Conservation (phyloP, 352 stramenopile species). For the Phytophthora agathidicida region DNA sequence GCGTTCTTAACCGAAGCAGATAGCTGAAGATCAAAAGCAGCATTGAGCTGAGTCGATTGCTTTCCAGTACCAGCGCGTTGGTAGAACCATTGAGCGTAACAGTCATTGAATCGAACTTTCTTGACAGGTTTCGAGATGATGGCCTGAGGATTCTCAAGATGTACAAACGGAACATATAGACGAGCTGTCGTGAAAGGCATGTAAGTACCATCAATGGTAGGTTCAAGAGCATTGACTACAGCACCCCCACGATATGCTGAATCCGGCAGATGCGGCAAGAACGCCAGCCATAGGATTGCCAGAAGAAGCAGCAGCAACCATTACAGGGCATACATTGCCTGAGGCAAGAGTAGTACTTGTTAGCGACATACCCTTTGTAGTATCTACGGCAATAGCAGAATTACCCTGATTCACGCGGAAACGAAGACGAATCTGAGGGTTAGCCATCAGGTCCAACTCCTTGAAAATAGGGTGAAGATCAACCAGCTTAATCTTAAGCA, state of each 20-base stretch:
- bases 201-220: background rate
- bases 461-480: conserved; percentile 8
- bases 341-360: background rate
- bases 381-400: background rate
- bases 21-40: conserved; percentile 1
- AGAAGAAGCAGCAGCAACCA: background rate
- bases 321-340: background rate
- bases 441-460: conserved; percentile 4
- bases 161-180: conserved; percentile 4
- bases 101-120: conserved; percentile 10
- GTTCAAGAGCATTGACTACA: conserved; percentile 4
- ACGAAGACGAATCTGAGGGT: conserved; percentile 6
- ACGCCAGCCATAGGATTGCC: conserved; percentile 1
- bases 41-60: background rate
- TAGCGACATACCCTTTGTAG: background rate
- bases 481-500: conserved; percentile 6
- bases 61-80: background rate
- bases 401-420: conserved; percentile 10
- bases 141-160: conserved; percentile 1
- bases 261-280: background rate
- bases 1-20: conserved; percentile 4
- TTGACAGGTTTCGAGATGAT: conserved; percentile 3
- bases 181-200: background rate
- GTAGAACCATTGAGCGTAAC: conserved; percentile 10
- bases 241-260: conserved; percentile 3